Percentiles rank a stretch among this genome's conserved stretches.
Conservation (phyloP, 768 basidiomycete species). For the Rhizopogon sp. region DNA sequence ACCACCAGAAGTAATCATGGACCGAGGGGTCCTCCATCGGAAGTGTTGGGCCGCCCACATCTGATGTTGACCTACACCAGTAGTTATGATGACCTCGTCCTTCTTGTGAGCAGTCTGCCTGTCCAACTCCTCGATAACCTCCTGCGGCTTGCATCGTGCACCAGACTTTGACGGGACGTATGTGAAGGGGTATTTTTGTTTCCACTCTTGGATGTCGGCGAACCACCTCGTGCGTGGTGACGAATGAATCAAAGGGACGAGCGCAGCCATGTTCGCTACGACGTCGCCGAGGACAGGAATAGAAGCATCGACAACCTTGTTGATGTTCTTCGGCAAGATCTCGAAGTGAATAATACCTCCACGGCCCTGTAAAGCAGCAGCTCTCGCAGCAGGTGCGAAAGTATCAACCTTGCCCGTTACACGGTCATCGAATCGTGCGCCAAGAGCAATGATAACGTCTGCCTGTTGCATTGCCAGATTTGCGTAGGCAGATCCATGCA, state of each 20-base stretch:
- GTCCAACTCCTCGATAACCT: conserved; percentile 92
- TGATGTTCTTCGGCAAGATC: conserved; percentile 97
- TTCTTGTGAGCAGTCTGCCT: conserved; percentile 73
- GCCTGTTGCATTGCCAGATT: conserved; percentile 98
- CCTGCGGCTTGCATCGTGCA: conserved; percentile 88
- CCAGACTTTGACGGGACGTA: conserved; percentile 53
- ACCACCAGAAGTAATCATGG: conserved; percentile 92
- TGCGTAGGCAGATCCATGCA: conserved; percentile 97
- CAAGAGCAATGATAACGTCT: conserved; percentile 96
- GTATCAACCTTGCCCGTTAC: conserved; percentile 87
- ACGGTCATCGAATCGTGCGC: conserved; percentile 96
- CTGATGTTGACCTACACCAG: conserved; percentile 98
- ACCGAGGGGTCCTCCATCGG: conserved; percentile 82
- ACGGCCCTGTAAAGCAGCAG: conserved; percentile 77
- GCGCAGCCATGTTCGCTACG: conserved; percentile 68
- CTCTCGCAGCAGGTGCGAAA: conserved; percentile 88
- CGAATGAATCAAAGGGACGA: conserved; percentile 74
- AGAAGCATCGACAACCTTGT: conserved; percentile 95
- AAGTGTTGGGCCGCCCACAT: conserved; percentile 99
- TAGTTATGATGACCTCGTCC: conserved; percentile 82
- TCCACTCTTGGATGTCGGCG: conserved; percentile 77
- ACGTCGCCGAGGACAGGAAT: conserved; percentile 96
- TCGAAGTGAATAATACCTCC: conserved; percentile 99
- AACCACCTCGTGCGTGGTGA: conserved; percentile 78
- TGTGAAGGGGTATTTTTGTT: conserved; percentile 85